Evolutionary conservation across 1,139 yeast genomes (phyloP).

Genomic region (Taphrina confusa): DNA sequence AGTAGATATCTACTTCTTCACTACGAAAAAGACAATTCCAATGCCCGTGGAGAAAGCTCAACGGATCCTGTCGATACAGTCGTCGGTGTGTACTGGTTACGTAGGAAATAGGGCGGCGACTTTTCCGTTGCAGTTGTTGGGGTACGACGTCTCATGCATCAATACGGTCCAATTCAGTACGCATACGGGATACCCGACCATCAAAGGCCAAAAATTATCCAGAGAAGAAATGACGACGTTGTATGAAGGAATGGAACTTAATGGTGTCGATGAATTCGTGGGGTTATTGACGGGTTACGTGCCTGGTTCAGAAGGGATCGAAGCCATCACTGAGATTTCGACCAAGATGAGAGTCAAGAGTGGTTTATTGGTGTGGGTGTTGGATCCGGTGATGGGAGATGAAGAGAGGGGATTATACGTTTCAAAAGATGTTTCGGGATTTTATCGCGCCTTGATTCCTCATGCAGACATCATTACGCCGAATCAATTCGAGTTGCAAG

Average conservation of each 20-base stretch:
- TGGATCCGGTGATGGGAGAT: slow-evolving; percentile 96
- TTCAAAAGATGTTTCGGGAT: slow-evolving; percentile 63
- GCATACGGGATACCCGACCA: slow-evolving; percentile 68
- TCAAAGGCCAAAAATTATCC: slow-evolving; percentile 52
- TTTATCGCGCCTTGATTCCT: slow-evolving; percentile 58
- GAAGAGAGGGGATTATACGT: slow-evolving; percentile 75
- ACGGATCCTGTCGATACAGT: slow-evolving; percentile 33
- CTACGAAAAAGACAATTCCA: no score
- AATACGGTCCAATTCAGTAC: slow-evolving; percentile 80
- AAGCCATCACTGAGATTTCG: slow-evolving; percentile 54
- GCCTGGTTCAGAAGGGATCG: slow-evolving; percentile 59
- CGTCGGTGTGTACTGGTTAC: slow-evolving; percentile 54
- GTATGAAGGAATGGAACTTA: slow-evolving; percentile 53
- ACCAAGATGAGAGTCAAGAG: slow-evolving; percentile 42
- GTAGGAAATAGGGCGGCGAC: slow-evolving; percentile 81
- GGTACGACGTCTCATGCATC: slow-evolving; percentile 83
- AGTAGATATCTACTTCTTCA: no score
- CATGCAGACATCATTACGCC: slow-evolving; percentile 76
- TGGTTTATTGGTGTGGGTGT: slow-evolving; percentile 54
- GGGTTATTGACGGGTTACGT: slow-evolving; percentile 73
- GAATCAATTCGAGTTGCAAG: slow-evolving; percentile 84
- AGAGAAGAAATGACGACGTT: slow-evolving; percentile 51
- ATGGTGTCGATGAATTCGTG: slow-evolving; percentile 53
- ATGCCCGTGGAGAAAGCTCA: slow-evolving; percentile 2
- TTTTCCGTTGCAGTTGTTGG: slow-evolving; percentile 71